Conservation (phyloP, 352 stramenopile genomes). For the Globisporangium paddicum region DNA sequence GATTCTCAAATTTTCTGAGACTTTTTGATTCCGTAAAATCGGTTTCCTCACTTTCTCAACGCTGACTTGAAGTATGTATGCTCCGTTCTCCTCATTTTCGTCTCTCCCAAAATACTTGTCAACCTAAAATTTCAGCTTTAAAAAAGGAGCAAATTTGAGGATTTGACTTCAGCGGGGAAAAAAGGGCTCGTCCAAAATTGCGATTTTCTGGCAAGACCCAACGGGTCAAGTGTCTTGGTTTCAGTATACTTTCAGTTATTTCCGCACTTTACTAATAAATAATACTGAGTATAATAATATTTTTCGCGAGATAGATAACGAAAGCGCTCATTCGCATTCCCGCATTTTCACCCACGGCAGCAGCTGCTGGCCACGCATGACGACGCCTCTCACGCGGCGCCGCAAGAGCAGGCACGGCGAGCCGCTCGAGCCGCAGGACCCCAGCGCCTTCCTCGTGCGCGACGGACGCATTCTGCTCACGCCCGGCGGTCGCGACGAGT, state of each 20-base stretch:
- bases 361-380: not conserved
- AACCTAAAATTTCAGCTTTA: not conserved
- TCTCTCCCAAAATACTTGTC: slow-evolving; percentile 1
- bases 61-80: not conserved
- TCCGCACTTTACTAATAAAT: too few relatives aligned
- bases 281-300: too few relatives aligned
- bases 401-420: slow-evolving; percentile 7
- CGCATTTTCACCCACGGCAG: not conserved
- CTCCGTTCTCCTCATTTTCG: not conserved
- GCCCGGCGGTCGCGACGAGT: slow-evolving; percentile 18
- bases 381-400: slow-evolving; percentile 4
- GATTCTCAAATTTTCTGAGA: not conserved
- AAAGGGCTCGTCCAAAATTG: not conserved
- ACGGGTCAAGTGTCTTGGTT: not conserved
- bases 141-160: not conserved
- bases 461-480: slow-evolving; percentile 40
- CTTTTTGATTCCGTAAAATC: not conserved
- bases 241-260: not conserved
- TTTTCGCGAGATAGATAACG: not conserved
- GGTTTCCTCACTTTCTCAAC: not conserved
- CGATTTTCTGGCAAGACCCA: not conserved
- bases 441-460: slow-evolving; percentile 12
- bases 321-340: not conserved
- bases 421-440: not conserved
- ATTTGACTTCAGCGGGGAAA: not conserved